Evolutionary conservation across 2,329 filamentous ascomycete species (phyloP).

Genomic region (Alternaria sp.): DNA sequence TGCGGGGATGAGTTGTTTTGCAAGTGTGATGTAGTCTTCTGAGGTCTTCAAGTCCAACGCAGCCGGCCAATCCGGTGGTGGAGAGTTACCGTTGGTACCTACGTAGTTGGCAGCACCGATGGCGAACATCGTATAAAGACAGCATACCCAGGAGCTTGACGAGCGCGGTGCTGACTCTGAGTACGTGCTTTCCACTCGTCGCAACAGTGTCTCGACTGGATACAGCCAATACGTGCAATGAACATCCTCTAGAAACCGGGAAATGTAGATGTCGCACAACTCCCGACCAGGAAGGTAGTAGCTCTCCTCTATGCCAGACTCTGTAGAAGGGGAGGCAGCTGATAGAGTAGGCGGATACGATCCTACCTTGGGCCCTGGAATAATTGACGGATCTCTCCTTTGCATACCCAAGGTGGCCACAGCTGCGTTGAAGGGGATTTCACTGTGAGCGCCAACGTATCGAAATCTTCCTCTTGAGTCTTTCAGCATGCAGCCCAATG

Average conservation of each 20-base stretch:
- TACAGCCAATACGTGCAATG: constrained; percentile 52
- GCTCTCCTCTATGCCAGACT: constrained; percentile 27
- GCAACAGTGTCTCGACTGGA: constrained; percentile 45
- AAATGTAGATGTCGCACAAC: constrained; percentile 44
- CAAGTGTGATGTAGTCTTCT: constrained; percentile 46
- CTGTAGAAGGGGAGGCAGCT: constrained; percentile 30
- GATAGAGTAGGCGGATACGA: constrained; percentile 43
- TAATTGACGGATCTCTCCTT: constrained; percentile 38
- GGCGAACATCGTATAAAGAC: constrained; percentile 48
- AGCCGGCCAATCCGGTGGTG: constrained; percentile 30
- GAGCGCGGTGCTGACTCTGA: constrained; percentile 26
- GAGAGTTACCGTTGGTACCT: constrained; percentile 33
- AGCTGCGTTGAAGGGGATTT: constrained; percentile 51
- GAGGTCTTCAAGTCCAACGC: constrained; percentile 38
- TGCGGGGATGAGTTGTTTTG: constrained; percentile 44
- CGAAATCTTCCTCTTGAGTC: constrained; percentile 48
- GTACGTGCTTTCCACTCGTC: constrained; percentile 47
- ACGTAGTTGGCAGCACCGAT: constrained; percentile 42
- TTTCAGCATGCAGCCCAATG: constrained; percentile 51
- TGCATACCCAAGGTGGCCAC: constrained; percentile 44
- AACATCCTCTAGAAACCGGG: constrained; percentile 48
- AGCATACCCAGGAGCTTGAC: constrained; percentile 50
- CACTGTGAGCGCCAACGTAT: constrained; percentile 50
- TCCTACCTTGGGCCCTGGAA: constrained; percentile 42
- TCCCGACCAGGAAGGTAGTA: constrained; percentile 45